phyloP scores from a whole-genome alignment of 768 basidiomycete species.

The Amanita inopinata region DNA sequence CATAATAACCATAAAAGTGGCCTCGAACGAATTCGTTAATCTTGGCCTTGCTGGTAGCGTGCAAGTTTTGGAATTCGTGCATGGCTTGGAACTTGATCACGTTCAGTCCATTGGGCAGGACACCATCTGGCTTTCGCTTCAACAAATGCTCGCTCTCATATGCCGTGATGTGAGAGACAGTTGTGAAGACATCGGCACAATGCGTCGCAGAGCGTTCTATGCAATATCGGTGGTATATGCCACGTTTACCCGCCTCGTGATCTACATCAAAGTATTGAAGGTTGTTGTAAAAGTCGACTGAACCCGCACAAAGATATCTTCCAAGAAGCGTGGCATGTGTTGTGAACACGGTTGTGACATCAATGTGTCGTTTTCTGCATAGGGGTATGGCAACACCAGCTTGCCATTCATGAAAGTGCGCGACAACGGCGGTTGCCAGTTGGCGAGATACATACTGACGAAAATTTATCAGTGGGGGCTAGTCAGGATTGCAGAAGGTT shows the following conservation, averaged over 20 bases:
- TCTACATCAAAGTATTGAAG: conserved; percentile 99
- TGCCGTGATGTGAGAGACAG: conserved; percentile 95
- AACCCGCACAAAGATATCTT: conserved; percentile 96
- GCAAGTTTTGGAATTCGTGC: conserved; percentile 98
- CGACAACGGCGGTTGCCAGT: conserved; percentile 78
- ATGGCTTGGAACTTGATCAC: conserved; percentile 99
- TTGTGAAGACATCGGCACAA: conserved; percentile 97
- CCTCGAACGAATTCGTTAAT: conserved; percentile 97
- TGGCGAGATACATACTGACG: conserved; percentile 72
- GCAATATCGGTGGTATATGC: conserved; percentile 97
- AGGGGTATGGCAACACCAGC: conserved; percentile 92
- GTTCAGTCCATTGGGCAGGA: conserved; percentile 94
- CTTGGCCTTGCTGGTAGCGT: conserved; percentile 89
- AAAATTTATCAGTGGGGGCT: conserved; percentile 8
- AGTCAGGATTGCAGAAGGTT: conserved; percentile 5
- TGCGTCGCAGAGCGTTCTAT: conserved; percentile 93
- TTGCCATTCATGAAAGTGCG: conserved; percentile 99
- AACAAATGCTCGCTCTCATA: conserved; percentile 94
- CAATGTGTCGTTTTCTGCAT: conserved; percentile 92
- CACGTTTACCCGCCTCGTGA: conserved; percentile 97
- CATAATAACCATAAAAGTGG: conserved; percentile 96
- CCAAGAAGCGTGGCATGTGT: conserved; percentile 98
- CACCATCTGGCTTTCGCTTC: conserved; percentile 96
- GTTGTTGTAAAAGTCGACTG: conserved; percentile 99
- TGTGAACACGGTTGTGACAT: conserved; percentile 97